These are phyloP conservation scores for Sporobolomyces phaffii DNA, from an alignment of 768 basidiomycete genomes.

Conservation along the genomic window DNA sequence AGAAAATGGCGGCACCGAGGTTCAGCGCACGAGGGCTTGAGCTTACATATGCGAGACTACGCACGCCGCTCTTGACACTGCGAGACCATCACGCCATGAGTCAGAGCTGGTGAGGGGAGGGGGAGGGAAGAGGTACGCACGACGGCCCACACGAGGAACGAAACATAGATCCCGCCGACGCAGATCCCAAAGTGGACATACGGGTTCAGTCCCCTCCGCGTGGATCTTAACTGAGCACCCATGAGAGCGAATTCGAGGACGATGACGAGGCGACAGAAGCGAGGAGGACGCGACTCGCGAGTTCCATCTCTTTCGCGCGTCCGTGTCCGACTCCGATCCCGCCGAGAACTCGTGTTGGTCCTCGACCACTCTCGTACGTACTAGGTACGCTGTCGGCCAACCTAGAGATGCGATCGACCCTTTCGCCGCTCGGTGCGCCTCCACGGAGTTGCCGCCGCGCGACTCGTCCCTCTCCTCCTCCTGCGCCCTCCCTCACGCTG, in stretches of 20 bases:
- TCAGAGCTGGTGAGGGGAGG: conserved; percentile 60
- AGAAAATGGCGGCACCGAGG: too few relatives aligned
- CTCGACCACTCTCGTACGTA: too few relatives aligned
- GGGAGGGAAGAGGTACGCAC: conserved; percentile 21
- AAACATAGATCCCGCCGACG: conserved; percentile 80
- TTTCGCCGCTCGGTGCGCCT: background rate
- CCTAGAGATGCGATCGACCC: too few relatives aligned
- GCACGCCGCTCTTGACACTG: conserved; percentile 72
- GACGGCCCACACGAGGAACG: conserved; percentile 67
- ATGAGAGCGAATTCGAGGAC: too few relatives aligned
- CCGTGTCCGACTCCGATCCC: too few relatives aligned
- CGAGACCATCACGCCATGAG: conserved; percentile 58
- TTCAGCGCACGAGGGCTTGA: too few relatives aligned
- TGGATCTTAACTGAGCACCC: background rate
- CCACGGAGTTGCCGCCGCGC: background rate
- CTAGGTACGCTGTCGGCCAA: too few relatives aligned
- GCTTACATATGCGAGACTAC: too few relatives aligned
- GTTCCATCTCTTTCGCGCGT: too few relatives aligned
- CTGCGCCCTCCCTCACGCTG: background rate
- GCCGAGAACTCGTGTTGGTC: too few relatives aligned
- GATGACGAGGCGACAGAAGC: too few relatives aligned
- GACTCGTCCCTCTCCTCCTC: background rate
- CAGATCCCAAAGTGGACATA: conserved; percentile 56
- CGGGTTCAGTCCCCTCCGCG: background rate
- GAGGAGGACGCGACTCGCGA: too few relatives aligned